Conservation (phyloP, 805 yeast species). For the Candida chilensis region DNA sequence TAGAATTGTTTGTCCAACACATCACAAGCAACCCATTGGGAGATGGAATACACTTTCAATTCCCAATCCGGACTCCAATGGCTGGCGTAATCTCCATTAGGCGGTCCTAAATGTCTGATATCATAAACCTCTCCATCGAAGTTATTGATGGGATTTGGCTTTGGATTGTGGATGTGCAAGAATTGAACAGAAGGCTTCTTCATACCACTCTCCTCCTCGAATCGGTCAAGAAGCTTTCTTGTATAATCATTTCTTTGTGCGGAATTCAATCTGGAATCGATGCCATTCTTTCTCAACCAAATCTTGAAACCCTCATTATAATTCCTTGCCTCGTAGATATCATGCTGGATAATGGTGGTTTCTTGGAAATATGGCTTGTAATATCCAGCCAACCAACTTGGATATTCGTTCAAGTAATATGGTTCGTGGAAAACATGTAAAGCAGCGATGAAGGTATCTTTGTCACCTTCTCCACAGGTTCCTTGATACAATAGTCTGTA, state of each 20-base stretch:
- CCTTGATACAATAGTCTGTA: slow-evolving; percentile 24
- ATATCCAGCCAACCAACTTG: slow-evolving; percentile 8
- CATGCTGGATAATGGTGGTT: slow-evolving; percentile 21
- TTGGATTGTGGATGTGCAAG: slow-evolving; percentile 13
- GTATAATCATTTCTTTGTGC: slow-evolving; percentile 18
- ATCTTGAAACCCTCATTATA: slow-evolving; percentile 14
- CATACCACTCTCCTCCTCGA: slow-evolving; percentile 9
- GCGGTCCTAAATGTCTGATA: background rate
- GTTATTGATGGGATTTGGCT: slow-evolving; percentile 8
- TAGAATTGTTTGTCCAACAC: too few species aligned
- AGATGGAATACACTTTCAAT: background rate
- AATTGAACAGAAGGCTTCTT: slow-evolving; percentile 8
- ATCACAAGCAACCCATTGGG: slow-evolving; percentile 1
- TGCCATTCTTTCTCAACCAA: slow-evolving; percentile 11
- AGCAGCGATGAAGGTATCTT: slow-evolving; percentile 28
- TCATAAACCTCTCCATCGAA: slow-evolving; percentile 2
- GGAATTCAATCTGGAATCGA: slow-evolving; percentile 20
- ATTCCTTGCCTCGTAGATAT: slow-evolving; percentile 12
- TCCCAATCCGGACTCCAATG: slow-evolving; percentile 1
- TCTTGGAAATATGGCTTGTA: slow-evolving; percentile 8
- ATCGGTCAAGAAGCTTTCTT: too few species aligned
- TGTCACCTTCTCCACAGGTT: slow-evolving; percentile 20
- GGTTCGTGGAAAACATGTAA: slow-evolving; percentile 23
- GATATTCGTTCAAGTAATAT: slow-evolving; percentile 14
- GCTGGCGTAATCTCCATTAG: background rate